Conservation (phyloP, 768 basidiomycete genomes). For the Suillus discolor region DNA sequence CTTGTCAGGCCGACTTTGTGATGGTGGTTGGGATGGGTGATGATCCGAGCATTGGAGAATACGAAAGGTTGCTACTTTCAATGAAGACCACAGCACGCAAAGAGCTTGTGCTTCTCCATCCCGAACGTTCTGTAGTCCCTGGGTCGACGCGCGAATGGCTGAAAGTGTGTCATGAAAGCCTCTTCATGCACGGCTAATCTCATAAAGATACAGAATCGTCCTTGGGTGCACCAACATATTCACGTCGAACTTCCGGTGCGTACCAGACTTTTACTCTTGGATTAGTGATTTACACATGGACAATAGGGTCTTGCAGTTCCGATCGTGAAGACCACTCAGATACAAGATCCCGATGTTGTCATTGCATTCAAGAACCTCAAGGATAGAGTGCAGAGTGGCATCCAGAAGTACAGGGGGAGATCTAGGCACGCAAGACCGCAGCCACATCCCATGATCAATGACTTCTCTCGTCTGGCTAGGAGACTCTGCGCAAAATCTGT, state of each 20-base stretch:
- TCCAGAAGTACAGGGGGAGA: slow-evolving; percentile 82
- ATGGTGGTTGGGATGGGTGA: slow-evolving; percentile 95
- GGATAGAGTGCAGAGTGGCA: slow-evolving; percentile 86
- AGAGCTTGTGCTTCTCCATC: slow-evolving; percentile 92
- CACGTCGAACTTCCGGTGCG: slow-evolving; percentile 88
- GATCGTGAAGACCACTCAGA: slow-evolving; percentile 56
- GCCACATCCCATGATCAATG: slow-evolving; percentile 80
- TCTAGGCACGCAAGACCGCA: slow-evolving; percentile 65
- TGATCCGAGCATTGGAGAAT: slow-evolving; percentile 89
- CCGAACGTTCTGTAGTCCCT: slow-evolving; percentile 83
- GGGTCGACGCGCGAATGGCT: slow-evolving; percentile 97
- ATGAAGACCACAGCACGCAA: slow-evolving; percentile 99
- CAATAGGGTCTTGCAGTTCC: slow-evolving; percentile 72
- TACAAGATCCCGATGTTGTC: slow-evolving; percentile 87
- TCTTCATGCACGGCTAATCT: slow-evolving; percentile 11
- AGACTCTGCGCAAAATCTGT: slow-evolving; percentile 92
- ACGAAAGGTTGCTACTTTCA: slow-evolving; percentile 88
- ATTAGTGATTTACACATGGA: slow-evolving; percentile 12
- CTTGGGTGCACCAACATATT: slow-evolving; percentile 95
- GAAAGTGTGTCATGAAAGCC: slow-evolving; percentile 53
- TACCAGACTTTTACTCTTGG: slow-evolving; percentile 9
- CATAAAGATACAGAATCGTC: slow-evolving; percentile 64
- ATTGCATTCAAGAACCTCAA: slow-evolving; percentile 90
- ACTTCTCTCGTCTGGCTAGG: slow-evolving; percentile 90
- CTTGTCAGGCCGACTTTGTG: slow-evolving; percentile 80